Percentiles rank a stretch among this genome's conserved stretches.
Evolutionary conservation across 768 basidiomycete genomes (phyloP).

Genomic region (Rickenella mellea): DNA sequence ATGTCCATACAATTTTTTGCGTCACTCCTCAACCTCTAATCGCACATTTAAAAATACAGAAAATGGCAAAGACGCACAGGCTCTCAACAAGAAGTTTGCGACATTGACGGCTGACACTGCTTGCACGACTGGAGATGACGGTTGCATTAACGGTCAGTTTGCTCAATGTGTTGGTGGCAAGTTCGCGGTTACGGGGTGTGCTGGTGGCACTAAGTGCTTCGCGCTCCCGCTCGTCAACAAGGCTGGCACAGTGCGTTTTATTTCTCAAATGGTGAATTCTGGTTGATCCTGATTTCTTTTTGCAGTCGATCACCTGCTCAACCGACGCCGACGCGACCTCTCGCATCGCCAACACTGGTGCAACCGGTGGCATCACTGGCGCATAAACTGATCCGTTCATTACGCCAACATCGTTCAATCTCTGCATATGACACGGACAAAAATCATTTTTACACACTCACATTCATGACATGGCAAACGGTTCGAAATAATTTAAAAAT

Average conservation of each 20-base stretch:
- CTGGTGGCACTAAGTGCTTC: conserved; percentile 20
- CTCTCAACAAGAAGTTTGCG: conserved; percentile 42
- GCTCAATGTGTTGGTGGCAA: conserved; percentile 29
- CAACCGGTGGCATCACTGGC: conserved; percentile 2
- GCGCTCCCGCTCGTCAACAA: conserved; percentile 34
- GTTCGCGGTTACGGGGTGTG: conserved; percentile 24
- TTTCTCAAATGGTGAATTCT: neutral
- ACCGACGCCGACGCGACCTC: conserved; percentile 21
- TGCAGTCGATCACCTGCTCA: conserved; percentile 24
- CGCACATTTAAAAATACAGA: conserved; percentile 6
- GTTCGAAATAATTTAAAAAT: too few relatives aligned
- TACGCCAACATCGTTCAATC: too few relatives aligned
- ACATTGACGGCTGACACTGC: conserved; percentile 32
- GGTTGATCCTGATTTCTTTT: neutral
- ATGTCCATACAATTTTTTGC: neutral
- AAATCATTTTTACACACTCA: too few relatives aligned
- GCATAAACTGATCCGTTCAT: conserved; percentile 2
- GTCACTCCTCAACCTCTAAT: neutral
- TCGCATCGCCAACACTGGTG: conserved; percentile 27
- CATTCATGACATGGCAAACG: too few relatives aligned
- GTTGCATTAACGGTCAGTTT: conserved; percentile 26
- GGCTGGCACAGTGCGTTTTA: conserved; percentile 21
- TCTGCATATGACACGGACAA: too few relatives aligned
- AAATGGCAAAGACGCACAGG: conserved; percentile 43
- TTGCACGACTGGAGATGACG: conserved; percentile 31